Conservation (phyloP, 768 basidiomycete genomes). For the Paxillus ammoniavirescens region DNA sequence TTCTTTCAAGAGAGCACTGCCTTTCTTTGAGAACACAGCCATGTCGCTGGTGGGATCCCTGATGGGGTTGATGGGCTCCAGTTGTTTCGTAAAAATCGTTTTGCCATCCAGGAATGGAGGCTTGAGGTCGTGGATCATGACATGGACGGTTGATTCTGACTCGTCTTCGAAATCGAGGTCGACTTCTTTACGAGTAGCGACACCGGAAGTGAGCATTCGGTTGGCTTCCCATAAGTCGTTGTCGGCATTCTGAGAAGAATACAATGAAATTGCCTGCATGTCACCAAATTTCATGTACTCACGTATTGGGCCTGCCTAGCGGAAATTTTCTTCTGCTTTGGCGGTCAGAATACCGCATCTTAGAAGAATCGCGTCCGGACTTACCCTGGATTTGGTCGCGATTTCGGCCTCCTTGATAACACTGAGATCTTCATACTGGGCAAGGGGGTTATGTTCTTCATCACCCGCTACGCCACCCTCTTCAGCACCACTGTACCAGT, state of each 20-base stretch:
- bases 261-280: constrained; percentile 13
- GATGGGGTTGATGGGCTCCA: constrained; percentile 97
- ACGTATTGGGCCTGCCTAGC: constrained; percentile 97
- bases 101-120: constrained; percentile 98
- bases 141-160: constrained; percentile 93
- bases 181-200: constrained; percentile 80
- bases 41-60: constrained; percentile 92
- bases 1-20: constrained; percentile 91
- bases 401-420: constrained; percentile 70
- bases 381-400: constrained; percentile 68
- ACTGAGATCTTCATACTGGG: constrained; percentile 88
- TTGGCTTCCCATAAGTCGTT: constrained; percentile 99
- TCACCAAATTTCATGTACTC: constrained; percentile 27
- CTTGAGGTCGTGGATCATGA: constrained; percentile 95
- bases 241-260: constrained; percentile 76
- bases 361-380: constrained; percentile 22
- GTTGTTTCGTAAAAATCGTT: constrained; percentile 92
- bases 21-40: constrained; percentile 95
- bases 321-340: constrained; percentile 74
- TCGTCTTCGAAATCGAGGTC: constrained; percentile 98
- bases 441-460: constrained; percentile 89
- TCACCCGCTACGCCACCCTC: constrained; percentile 84
- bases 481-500: constrained; percentile 95
- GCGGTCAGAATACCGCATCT: constrained; percentile 14
- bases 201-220: constrained; percentile 94